phyloP scores from a whole-genome alignment of 2,329 filamentous ascomycete genomes.

The Periconia sp. region DNA sequence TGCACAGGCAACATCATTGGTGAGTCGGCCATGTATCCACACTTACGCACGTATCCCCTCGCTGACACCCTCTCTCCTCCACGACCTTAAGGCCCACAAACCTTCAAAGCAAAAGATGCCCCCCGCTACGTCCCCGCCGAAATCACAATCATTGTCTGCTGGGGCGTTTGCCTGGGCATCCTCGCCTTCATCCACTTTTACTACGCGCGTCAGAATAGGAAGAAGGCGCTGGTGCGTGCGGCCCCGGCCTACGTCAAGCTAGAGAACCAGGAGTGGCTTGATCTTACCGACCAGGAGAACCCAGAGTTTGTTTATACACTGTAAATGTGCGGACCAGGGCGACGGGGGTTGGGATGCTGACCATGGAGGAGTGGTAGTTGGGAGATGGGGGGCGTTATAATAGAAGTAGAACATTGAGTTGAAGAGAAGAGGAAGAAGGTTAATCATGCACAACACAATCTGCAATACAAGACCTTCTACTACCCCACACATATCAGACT shows the following conservation, averaged over 20 bases:
- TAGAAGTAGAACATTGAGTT: too few species aligned
- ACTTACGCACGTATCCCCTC: not conserved
- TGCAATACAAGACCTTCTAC: too few species aligned
- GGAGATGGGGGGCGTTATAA: too few species aligned
- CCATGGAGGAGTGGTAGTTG: too few species aligned
- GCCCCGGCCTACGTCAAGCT: slow-evolving; percentile 64
- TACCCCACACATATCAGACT: too few species aligned
- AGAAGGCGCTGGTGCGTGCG: slow-evolving; percentile 61
- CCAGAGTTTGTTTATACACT: slow-evolving; percentile 66
- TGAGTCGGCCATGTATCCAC: slow-evolving; percentile 8
- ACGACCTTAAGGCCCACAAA: slow-evolving; percentile 60
- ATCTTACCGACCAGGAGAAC: slow-evolving; percentile 71
- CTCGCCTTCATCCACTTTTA: slow-evolving; percentile 68
- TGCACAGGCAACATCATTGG: slow-evolving; percentile 49
- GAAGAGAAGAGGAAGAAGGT: too few species aligned
- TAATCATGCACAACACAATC: too few species aligned
- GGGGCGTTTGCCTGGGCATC: slow-evolving; percentile 58
- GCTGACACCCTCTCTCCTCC: not conserved
- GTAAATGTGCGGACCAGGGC: too few species aligned
- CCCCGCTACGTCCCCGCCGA: slow-evolving; percentile 67
- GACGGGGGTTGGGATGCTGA: too few species aligned
- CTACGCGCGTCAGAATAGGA: slow-evolving; percentile 64
- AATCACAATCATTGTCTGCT: slow-evolving; percentile 68
- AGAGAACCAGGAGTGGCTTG: slow-evolving; percentile 70
- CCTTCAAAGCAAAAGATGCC: slow-evolving; percentile 37